Percentiles rank a stretch among this genome's conserved stretches.
These are phyloP conservation scores for Pilasporangium apinafurcum DNA, from an alignment of 352 stramenopile genomes.

Conservation along the genomic window DNA sequence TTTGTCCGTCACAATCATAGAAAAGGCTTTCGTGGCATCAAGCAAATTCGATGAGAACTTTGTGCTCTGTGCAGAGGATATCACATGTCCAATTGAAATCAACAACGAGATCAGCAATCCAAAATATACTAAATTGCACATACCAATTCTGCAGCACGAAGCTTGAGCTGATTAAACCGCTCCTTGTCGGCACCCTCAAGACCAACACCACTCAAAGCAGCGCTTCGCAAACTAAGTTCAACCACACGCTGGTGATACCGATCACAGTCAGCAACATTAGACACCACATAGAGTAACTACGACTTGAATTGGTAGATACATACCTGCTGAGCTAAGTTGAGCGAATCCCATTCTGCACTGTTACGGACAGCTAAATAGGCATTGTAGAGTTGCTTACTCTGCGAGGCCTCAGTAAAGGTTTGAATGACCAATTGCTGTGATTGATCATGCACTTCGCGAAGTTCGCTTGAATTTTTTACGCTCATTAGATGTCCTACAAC, in stretches of 20 bases:
- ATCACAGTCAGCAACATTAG: not conserved
- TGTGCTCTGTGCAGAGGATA: conserved; percentile 53
- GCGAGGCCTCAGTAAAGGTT: conserved; percentile 87
- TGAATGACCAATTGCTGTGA: conserved; percentile 93
- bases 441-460: conserved; percentile 91
- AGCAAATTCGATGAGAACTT: conserved; percentile 97
- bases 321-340: conserved; percentile 58
- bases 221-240: conserved; percentile 80
- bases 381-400: conserved; percentile 91
- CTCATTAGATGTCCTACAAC: conserved; percentile 96
- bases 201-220: conserved; percentile 91
- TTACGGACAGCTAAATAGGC: conserved; percentile 82
- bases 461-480: conserved; percentile 93
- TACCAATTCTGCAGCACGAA: conserved; percentile 89
- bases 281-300: not conserved
- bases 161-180: conserved; percentile 95
- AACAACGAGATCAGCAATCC: not conserved
- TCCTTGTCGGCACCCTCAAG: conserved; percentile 89
- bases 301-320: too few relatives aligned
- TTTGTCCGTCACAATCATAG: conserved; percentile 83
- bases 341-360: conserved; percentile 42
- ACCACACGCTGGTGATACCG: conserved; percentile 68
- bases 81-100: not conserved
- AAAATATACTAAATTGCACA: not conserved
- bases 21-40: conserved; percentile 95